A percentile compares a stretch with the other conserved stretches of the same genome.
phyloP scores from a whole-genome alignment of 164 flowering plant species.

The Macadamia tetraphylla region DNA sequence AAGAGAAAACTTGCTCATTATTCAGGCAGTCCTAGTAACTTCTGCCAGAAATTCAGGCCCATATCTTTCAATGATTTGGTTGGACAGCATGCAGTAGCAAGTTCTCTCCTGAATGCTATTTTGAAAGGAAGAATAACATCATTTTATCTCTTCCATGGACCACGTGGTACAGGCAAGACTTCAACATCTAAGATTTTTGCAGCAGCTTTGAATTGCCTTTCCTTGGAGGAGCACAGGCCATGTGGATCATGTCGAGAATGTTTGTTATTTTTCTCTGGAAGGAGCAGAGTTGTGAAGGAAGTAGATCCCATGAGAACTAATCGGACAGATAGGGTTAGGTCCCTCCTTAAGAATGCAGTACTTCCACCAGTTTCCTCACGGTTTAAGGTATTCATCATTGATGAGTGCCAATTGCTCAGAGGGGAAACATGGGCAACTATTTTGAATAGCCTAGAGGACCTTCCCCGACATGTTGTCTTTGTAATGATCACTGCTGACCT shows the following conservation, averaged over 20 bases:
- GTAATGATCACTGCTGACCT: conserved; percentile 74
- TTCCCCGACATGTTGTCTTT: conserved; percentile 63
- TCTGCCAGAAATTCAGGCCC: conserved; percentile 77
- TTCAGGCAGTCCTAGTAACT: conserved; percentile 54
- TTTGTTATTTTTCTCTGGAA: conserved; percentile 51
- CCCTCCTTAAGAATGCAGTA: conserved; percentile 48
- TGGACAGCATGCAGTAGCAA: conserved; percentile 64
- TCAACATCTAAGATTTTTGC: conserved; percentile 82
- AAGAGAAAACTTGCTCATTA: conserved; percentile 30
- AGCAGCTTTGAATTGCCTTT: conserved; percentile 81
- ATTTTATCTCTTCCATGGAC: conserved; percentile 83
- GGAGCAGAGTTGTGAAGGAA: conserved; percentile 58
- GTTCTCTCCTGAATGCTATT: conserved; percentile 58
- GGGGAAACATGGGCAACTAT: conserved; percentile 68
- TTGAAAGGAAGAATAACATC: conserved; percentile 44
- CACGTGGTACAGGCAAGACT: conserved; percentile 94
- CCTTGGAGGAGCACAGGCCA: conserved; percentile 50
- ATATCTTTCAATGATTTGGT: conserved; percentile 70
- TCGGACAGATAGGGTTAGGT: conserved; percentile 35
- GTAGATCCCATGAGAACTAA: conserved; percentile 66
- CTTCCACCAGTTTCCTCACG: conserved; percentile 59
- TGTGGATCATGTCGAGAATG: conserved; percentile 83
- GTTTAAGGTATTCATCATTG: conserved; percentile 66
- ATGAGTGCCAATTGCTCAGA: conserved; percentile 76
- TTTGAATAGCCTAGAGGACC: conserved; percentile 46